Base-by-base conservation (phyloP, 352 stramenopile species). In the Elongisporangium anandrum region DNA sequence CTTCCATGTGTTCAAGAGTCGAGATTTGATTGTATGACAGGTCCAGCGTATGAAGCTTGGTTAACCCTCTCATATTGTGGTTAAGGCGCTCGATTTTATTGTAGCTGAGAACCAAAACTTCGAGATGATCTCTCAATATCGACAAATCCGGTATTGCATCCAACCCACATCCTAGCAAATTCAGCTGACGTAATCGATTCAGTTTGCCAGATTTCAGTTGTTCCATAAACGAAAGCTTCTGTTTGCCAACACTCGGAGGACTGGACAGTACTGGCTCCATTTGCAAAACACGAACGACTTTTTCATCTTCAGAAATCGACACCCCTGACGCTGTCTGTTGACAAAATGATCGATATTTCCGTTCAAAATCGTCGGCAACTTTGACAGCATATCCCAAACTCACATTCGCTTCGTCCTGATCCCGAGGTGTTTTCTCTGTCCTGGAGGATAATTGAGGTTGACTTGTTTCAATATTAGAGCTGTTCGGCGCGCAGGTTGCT, bases 31-130 rank as follows among this genome's bases (percentile, higher is more conserved):
- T 95, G 57, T 76, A 85, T 2, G 81, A 88, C 4, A 95, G 59
- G 19, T 95, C 85, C 10, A 95, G 66, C 17, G 41, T 50, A 2
- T 57, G 66, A 2, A 94, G 65, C 29, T 71, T 78, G 8, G 47
- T 54, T 0, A 94, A 57, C 3, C 47, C 52, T 0, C 54, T 48
- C 1, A 94, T 53, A 2, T 65, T 71, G 2, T 54, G 15, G 19
- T 73, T 65, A 0, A 85, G 72, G 16, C 20, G 52, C 55, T 77
- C 65, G 21, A 94, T 81, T 39, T 73, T 72, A 53, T 94, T 94
- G 64, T 92, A 87, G 24, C 77, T 89, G 3, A 95, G 56, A 1
- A 93, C 69, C 8, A 95, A 57, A 0, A 76, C 65, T 57, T 95
- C 73, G 0, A 95, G 68, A 9, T 72, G 58, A 23, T 72, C 64